Percentiles rank a stretch among this genome's conserved stretches.
These are phyloP conservation scores for Bruguiera hainesii DNA, from an alignment of 441 rosid species.

Conservation along the genomic window DNA sequence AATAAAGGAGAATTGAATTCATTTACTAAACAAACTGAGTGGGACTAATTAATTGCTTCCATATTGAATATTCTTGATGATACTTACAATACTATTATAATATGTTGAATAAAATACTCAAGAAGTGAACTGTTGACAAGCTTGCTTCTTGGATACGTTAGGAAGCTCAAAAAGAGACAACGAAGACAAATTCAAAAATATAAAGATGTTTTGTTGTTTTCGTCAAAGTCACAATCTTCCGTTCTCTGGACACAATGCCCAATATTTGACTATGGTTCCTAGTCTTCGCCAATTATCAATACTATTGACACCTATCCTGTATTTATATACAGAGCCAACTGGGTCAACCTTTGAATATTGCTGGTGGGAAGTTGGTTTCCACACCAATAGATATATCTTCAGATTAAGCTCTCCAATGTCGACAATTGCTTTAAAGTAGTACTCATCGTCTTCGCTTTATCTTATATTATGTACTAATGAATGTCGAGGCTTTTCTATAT, in stretches of 20 bases:
- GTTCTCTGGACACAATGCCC: slow-evolving; percentile 24
- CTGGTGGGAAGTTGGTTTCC: not conserved
- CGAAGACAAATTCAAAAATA: not conserved
- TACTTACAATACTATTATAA: too few species aligned
- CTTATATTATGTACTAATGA: too few species aligned
- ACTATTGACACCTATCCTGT: not conserved
- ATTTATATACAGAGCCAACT: not conserved
- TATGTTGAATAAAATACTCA: not conserved
- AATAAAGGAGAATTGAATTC: too few species aligned
- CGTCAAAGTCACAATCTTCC: slow-evolving; percentile 29
- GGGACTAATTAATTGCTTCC: too few species aligned
- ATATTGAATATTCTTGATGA: too few species aligned
- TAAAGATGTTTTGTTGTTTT: slow-evolving; percentile 22
- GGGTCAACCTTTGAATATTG: slow-evolving; percentile 27
- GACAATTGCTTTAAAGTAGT: too few species aligned
- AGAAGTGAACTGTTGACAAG: slow-evolving; percentile 21
- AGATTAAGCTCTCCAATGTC: too few species aligned
- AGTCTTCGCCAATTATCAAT: slow-evolving; percentile 21
- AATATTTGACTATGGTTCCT: slow-evolving; percentile 33
- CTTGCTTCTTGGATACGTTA: slow-evolving; percentile 43
- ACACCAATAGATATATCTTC: too few species aligned
- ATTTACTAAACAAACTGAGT: too few species aligned
- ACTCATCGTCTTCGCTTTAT: too few species aligned
- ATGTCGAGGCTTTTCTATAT: too few species aligned
- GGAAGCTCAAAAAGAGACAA: slow-evolving; percentile 27